Evolutionary conservation across 2,329 filamentous ascomycete species (phyloP).

Genomic region (Neonectria coccinea): DNA sequence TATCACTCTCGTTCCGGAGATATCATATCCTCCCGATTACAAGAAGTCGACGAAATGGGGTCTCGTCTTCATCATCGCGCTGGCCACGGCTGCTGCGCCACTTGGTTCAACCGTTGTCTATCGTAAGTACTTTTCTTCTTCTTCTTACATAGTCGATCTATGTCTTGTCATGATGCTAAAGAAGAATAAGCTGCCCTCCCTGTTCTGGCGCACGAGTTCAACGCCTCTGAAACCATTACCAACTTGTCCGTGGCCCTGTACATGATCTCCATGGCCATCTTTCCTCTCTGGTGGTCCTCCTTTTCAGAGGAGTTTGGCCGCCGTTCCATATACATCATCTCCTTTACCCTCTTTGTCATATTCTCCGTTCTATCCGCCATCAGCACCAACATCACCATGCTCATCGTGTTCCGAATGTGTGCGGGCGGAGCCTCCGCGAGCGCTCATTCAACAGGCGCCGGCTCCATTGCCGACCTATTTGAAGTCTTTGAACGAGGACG

Average conservation of each 20-base stretch:
- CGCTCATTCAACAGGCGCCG: slow-evolving; percentile 85
- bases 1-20: slow-evolving; percentile 80
- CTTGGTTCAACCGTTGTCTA: slow-evolving; percentile 88
- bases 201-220: slow-evolving; percentile 71
- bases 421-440: slow-evolving; percentile 82
- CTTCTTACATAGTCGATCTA: background rate
- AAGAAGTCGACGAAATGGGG: slow-evolving; percentile 82
- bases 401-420: slow-evolving; percentile 80
- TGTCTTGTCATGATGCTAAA: slow-evolving; percentile 15
- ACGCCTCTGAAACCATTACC: slow-evolving; percentile 72
- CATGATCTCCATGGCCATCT: slow-evolving; percentile 86
- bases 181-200: slow-evolving; percentile 71
- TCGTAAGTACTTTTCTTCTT: slow-evolving; percentile 63
- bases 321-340: slow-evolving; percentile 81
- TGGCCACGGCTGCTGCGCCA: slow-evolving; percentile 82
- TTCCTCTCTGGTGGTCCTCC: slow-evolving; percentile 87
- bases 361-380: slow-evolving; percentile 78
- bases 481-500: slow-evolving; percentile 76
- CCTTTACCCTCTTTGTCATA: slow-evolving; percentile 77
- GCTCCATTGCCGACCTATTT: slow-evolving; percentile 87
- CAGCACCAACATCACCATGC: slow-evolving; percentile 77
- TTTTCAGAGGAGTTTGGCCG: slow-evolving; percentile 81
- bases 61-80: slow-evolving; percentile 80
- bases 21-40: slow-evolving; percentile 81
- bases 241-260: slow-evolving; percentile 84